Base-by-base conservation (phyloP, 2,329 filamentous ascomycete genomes). In the Penicillium polonicum region DNA sequence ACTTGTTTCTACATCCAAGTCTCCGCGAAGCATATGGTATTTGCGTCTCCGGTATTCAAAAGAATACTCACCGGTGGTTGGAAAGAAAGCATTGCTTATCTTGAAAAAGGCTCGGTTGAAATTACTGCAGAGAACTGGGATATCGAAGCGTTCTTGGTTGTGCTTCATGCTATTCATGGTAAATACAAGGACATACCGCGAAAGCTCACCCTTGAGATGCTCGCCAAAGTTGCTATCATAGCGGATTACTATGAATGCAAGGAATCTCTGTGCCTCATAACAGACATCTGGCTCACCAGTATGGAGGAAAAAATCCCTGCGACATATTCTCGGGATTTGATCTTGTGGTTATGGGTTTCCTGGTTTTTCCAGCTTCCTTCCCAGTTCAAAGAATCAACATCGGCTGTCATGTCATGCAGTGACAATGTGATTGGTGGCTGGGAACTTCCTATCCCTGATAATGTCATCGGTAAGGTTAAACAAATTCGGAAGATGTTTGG, bases 371-470 rank as follows among this genome's bases (percentile, higher is more conserved):
- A 57, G 12, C 55, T 60, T 0, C 56, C 59, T 35, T n/a, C 3
- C 6, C n/a, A 63, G 15, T 68, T 66, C 52, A 49, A 60, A 52
- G 1, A 29, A 39, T n/a, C 48, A 9, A 68, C 63, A 4, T 65
- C 61, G 1, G 60, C 19, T 36, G 59, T 42, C 1, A 65, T 68
- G 55, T 60, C 68, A 42, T 12, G 8, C 15, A 60, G 63, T 38
- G 42, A 46, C 2, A 38, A n/a, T 17, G 2, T 2, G 23, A 38
- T 70, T 44, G 10, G 38, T 38, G 43, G 5, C 39, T 46, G 59
- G n/a, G 65, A 59, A 29, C 58, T 69, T 31, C 67, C 68, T 13
- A 62, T 70, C 29, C 51, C 65, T 4, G 29, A 49, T 4, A 35
- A 25, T 5, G 19, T 66, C 5, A 60, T 68, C 5, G 31, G 66